These are phyloP conservation scores for Fonsecaea nubica DNA, from an alignment of 2,329 filamentous ascomycete genomes.

Conservation along the genomic window DNA sequence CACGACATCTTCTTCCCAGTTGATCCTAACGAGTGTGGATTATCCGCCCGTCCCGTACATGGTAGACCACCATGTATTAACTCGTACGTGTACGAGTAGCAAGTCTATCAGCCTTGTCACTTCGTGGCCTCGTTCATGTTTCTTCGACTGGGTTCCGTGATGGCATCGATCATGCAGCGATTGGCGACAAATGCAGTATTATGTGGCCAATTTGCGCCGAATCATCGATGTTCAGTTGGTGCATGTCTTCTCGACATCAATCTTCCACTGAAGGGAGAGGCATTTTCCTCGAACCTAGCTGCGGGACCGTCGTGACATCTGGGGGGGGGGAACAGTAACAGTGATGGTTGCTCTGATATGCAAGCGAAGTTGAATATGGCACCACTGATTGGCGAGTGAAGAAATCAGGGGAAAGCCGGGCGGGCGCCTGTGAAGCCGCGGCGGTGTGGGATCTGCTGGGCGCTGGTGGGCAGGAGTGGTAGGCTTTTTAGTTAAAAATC, in stretches of 20 bases:
- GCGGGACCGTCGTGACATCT: not conserved
- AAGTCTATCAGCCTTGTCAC: not conserved
- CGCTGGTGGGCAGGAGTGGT: not conserved
- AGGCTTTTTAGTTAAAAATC: not conserved
- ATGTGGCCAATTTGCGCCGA: not conserved
- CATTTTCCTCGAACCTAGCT: not conserved
- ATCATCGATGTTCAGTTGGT: not conserved
- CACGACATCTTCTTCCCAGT: slow-evolving; percentile 6
- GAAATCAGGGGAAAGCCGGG: slow-evolving; percentile 7
- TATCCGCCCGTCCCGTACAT: not conserved
- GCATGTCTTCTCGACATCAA: slow-evolving; percentile 6
- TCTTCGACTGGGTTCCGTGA: not conserved
- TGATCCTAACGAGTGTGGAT: slow-evolving; percentile 1
- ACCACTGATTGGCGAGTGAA: not conserved
- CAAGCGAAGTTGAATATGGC: slow-evolving; percentile 3
- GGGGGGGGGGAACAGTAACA: not conserved
- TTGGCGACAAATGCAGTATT: not conserved
- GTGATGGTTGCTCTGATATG: slow-evolving; percentile 1
- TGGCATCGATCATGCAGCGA: not conserved
- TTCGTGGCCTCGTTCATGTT: not conserved
- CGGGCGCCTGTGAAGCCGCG: not conserved
- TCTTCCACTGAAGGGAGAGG: not conserved
- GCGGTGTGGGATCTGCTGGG: slow-evolving; percentile 5
- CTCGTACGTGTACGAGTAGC: not conserved
- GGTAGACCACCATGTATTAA: not conserved